Base-by-base conservation (phyloP, 2,329 filamentous ascomycete genomes). In the Pseudogymnoascus sp. region DNA sequence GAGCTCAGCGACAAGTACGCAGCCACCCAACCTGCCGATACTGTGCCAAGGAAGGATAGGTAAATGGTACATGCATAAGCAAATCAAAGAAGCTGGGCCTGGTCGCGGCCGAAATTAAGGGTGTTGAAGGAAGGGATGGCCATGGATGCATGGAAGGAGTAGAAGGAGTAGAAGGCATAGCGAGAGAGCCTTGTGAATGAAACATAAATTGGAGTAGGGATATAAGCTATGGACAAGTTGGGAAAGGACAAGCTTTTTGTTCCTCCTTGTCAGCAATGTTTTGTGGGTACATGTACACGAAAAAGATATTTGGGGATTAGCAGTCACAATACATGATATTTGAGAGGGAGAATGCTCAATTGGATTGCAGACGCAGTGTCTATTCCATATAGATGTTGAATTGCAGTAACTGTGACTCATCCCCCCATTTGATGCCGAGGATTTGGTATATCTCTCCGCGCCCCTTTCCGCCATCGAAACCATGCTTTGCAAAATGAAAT, bases 1-100 rank as follows among this genome's bases (percentile, higher is more conserved):
- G 85, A 87, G 68, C 81, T 97, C 70, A 87, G 90, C 66, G 92
- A 97, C 72, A 86, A 94, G 80, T 88, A 92, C 69, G 82, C 86
- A 64, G 77, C 80, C 63, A 81, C 83, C 10, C 78, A 82, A 67
- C 69, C 75, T 62, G 77, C 80, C 55, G 75, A 73, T 10, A 79
- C 80, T 31, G 15, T 59, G 3, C 75, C 77, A 60, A 85, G 83
- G 77, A 89, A 89, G 80, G 77, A 80, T 37, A 66, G 62, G 63
- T 59, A 59, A 39, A 35, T 5, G 1, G 27, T 21, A 3, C n/a
- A 55, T 1, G 29, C 5, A 55, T 21, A 5, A 33, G 48, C 48
- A 55, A 21, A 21, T 4, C 4, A 55, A 55, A 21, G 3, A 55
- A 35, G 15, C 29, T 13, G 9, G n/a, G 9, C 29, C 48, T 21